A percentile compares a stretch with the other conserved stretches of the same genome.
These are phyloP conservation scores for Eucalyptus dawsonii DNA, from an alignment of 345 rosid genomes.

Conservation along the genomic window DNA sequence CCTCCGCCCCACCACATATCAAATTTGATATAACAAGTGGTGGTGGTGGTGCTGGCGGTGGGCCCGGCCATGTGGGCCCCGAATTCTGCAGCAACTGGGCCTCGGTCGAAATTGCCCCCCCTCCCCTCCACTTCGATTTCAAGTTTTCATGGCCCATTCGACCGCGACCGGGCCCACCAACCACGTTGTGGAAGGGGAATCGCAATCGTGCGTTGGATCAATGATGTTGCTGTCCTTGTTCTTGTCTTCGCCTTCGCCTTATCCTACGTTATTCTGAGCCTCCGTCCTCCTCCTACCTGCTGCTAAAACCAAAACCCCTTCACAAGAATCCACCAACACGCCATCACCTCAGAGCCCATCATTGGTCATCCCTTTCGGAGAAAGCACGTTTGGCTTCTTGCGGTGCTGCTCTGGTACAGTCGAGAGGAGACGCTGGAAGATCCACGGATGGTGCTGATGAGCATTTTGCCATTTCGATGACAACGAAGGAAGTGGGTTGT, in stretches of 20 bases:
- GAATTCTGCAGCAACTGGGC: neutral
- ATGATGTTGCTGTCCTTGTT: neutral
- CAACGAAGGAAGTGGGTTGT: neutral
- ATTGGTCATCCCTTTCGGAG: neutral
- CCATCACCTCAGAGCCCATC: neutral
- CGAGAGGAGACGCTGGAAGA: neutral
- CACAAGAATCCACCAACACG: neutral
- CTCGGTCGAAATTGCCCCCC: neutral
- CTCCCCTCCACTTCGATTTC: neutral
- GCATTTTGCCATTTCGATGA: neutral
- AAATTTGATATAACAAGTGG: neutral
- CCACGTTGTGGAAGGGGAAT: neutral
- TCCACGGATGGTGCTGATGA: neutral
- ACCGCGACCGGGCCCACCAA: neutral
- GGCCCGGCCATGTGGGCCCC: neutral
- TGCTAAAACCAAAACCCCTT: neutral
- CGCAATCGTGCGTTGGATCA: neutral
- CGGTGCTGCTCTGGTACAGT: neutral
- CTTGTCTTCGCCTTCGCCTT: neutral
- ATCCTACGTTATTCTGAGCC: neutral
- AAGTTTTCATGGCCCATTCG: neutral
- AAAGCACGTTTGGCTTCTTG: neutral
- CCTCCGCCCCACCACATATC: neutral
- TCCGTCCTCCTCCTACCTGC: neutral
- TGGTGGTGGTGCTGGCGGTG: neutral